Percentiles rank a stretch among this genome's conserved stretches.
phyloP scores from a whole-genome alignment of 73 alveolate genomes.

The Paramecium octaurelia region DNA sequence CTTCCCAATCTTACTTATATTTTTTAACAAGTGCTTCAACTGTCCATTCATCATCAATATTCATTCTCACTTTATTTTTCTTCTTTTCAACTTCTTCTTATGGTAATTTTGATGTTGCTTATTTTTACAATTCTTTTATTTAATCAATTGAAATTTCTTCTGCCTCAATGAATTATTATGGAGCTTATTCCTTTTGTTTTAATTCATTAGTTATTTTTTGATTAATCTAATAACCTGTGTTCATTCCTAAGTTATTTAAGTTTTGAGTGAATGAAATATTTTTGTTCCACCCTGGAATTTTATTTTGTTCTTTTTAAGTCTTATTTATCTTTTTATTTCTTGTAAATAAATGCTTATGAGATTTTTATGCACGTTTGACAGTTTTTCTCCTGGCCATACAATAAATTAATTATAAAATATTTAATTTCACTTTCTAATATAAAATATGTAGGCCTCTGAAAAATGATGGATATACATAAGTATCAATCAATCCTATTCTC shows the following conservation, averaged over 20 bases:
- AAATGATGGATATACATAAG: not conserved
- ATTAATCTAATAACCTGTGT: not conserved
- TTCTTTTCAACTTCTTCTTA: constrained; percentile 13
- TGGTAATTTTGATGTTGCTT: not conserved
- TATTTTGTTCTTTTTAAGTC: not conserved
- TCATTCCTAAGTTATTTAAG: not conserved
- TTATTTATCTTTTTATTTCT: constrained; percentile 30
- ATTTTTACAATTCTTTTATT: constrained; percentile 3
- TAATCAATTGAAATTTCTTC: constrained; percentile 20
- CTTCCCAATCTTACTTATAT: not conserved
- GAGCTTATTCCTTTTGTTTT: not conserved
- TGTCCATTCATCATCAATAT: constrained; percentile 48
- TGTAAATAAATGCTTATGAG: not conserved
- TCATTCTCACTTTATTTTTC: constrained; percentile 32
- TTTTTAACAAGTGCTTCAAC: not conserved
- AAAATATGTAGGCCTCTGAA: not conserved
- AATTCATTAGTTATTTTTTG: not conserved
- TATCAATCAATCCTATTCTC: not conserved
- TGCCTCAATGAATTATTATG: not conserved
- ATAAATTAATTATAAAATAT: not conserved
- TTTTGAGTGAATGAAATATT: not conserved
- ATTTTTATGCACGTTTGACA: not conserved
- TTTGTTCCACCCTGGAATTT: constrained; percentile 36
- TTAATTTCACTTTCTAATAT: not conserved
- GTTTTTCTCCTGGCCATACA: constrained; percentile 49